These are phyloP conservation scores for Aspergillus felis DNA, from an alignment of 2,329 filamentous ascomycete genomes.

Conservation along the genomic window DNA sequence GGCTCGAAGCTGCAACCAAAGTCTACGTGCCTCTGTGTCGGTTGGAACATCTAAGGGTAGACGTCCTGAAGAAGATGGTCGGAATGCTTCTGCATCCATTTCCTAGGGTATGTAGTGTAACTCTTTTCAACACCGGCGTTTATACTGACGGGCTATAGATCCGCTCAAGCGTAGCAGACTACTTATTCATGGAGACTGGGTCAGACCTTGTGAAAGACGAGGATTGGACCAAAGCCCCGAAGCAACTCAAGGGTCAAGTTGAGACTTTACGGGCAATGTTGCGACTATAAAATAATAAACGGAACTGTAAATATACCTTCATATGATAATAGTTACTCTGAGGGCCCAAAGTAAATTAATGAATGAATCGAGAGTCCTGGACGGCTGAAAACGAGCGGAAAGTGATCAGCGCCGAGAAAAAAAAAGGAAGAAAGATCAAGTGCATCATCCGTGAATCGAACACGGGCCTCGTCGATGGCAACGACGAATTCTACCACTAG, in stretches of 20 bases:
- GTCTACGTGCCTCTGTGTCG: constrained; percentile 69
- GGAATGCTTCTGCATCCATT: constrained; percentile 77
- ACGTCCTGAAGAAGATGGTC: constrained; percentile 65
- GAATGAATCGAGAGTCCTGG: no score
- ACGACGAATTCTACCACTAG: constrained; percentile 46
- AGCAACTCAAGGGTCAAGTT: constrained; percentile 31
- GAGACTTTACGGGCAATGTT: constrained; percentile 22
- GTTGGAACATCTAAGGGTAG: constrained; percentile 48
- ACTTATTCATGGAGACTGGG: constrained; percentile 32
- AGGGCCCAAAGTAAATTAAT: not conserved
- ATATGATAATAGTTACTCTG: not conserved
- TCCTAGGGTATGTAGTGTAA: constrained; percentile 58
- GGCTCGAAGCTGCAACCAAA: constrained; percentile 74
- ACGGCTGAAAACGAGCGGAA: not conserved
- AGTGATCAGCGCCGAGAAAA: constrained; percentile 1
- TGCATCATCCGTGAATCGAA: constrained; percentile 47
- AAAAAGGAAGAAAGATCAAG: constrained; percentile 8
- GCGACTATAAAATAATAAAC: constrained; percentile 9
- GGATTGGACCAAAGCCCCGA: constrained; percentile 34
- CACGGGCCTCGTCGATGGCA: constrained; percentile 46
- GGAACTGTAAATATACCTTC: not conserved
- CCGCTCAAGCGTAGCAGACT: constrained; percentile 33
- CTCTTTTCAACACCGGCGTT: not conserved
- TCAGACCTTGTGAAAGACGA: constrained; percentile 28
- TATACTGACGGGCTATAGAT: constrained; percentile 24